Evolutionary conservation across 1,139 yeast genomes (phyloP).

Genomic region (Debaryomycetaceae sp.): DNA sequence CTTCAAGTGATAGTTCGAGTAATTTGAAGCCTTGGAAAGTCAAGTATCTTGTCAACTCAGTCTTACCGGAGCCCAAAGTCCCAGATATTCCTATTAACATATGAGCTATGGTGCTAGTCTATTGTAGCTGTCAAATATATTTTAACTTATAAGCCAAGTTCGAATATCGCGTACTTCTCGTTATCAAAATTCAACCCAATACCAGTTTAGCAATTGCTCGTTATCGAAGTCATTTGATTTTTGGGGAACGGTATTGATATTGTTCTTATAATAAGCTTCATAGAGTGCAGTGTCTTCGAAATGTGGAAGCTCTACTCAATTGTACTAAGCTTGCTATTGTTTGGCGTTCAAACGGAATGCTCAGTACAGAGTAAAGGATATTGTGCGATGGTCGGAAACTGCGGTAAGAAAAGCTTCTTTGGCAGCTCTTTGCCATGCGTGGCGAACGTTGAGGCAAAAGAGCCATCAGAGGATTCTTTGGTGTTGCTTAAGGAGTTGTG

Average conservation of each 20-base stretch:
- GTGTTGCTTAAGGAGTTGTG: conserved; percentile 57
- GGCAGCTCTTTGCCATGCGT: conserved; percentile 83
- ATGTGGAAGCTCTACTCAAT: neutral
- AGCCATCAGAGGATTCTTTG: conserved; percentile 43
- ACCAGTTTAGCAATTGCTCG: neutral
- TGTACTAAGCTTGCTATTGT: neutral
- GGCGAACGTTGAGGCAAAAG: conserved; percentile 43
- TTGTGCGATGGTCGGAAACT: conserved; percentile 60
- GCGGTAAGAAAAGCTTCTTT: conserved; percentile 80
- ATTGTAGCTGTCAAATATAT: neutral
- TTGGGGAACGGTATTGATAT: too few relatives aligned
- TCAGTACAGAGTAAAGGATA: conserved; percentile 29
- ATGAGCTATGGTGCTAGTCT: neutral
- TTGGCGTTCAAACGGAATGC: neutral
- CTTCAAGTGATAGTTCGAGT: conserved; percentile 12
- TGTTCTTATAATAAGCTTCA: too few relatives aligned
- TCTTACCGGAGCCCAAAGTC: conserved; percentile 64
- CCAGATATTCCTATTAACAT: conserved; percentile 84
- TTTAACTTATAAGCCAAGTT: too few relatives aligned
- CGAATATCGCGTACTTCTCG: neutral
- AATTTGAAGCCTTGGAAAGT: conserved; percentile 54
- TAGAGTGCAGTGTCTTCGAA: too few relatives aligned
- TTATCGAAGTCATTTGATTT: neutral
- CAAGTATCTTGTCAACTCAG: conserved; percentile 60
- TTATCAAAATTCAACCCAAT: neutral